Evolutionary conservation across 2,329 filamentous ascomycete genomes (phyloP).

Genomic region (Penicillium freii): DNA sequence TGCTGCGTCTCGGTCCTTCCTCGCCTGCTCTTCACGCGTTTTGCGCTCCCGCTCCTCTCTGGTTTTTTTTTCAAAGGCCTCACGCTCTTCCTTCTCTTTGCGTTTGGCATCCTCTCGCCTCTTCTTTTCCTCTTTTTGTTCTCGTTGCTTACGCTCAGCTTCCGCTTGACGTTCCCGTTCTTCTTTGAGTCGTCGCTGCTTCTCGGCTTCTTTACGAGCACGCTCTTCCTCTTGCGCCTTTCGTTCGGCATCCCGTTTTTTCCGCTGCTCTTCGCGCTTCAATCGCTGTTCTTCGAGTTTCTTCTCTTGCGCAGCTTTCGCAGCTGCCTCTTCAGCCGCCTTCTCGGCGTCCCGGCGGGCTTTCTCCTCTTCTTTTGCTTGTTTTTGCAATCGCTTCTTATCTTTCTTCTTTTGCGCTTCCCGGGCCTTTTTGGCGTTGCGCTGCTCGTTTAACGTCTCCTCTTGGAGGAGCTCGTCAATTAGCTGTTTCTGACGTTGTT

Average conservation of each 20-base stretch:
- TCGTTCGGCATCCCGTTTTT: slow-evolving; percentile 85
- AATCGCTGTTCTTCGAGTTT: slow-evolving; percentile 75
- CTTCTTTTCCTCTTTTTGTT: slow-evolving; percentile 81
- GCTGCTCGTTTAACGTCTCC: slow-evolving; percentile 68
- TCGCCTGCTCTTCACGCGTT: slow-evolving; percentile 46
- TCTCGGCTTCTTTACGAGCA: slow-evolving; percentile 79
- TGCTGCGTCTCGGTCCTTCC: slow-evolving; percentile 58
- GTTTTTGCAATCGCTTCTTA: slow-evolving; percentile 84
- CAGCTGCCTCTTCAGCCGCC: slow-evolving; percentile 78
- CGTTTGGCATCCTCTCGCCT: slow-evolving; percentile 69
- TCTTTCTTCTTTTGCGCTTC: slow-evolving; percentile 95
- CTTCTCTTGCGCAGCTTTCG: slow-evolving; percentile 72
- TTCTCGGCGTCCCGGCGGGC: slow-evolving; percentile 84
- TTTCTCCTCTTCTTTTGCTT: slow-evolving; percentile 85
- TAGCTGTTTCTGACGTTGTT: slow-evolving; percentile 85
- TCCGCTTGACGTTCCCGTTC: slow-evolving; percentile 84
- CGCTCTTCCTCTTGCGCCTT: slow-evolving; percentile 89
- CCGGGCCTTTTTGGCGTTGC: slow-evolving; percentile 88
- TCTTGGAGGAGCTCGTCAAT: slow-evolving; percentile 91
- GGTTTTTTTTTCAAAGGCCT: slow-evolving; percentile 64
- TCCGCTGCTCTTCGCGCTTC: slow-evolving; percentile 85
- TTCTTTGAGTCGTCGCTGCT: slow-evolving; percentile 73
- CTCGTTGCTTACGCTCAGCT: slow-evolving; percentile 76
- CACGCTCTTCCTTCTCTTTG: slow-evolving; percentile 66
- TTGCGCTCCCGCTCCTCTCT: slow-evolving; percentile 62